phyloP scores from a whole-genome alignment of 345 rosid genomes.

The Populus davidiana region DNA sequence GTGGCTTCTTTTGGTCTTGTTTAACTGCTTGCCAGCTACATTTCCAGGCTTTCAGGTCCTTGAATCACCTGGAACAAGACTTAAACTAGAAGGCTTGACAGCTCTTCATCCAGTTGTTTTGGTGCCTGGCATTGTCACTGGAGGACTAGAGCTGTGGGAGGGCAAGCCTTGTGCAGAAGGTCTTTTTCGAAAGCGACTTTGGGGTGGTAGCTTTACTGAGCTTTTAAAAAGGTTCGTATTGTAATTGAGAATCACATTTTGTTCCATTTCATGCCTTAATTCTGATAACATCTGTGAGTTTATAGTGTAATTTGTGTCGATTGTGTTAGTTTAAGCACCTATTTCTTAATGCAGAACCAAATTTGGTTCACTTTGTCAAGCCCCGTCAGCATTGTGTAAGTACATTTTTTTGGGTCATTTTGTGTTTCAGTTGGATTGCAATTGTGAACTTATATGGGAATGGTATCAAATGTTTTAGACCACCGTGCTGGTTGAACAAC shows the following conservation, averaged over 20 bases:
- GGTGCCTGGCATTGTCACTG: constrained; percentile 74
- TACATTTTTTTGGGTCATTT: neutral
- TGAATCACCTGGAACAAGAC: constrained; percentile 53
- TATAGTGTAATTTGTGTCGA: neutral
- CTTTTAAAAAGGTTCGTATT: constrained; percentile 47
- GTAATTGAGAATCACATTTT: neutral
- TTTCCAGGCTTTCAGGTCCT: constrained; percentile 50
- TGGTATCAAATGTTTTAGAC: neutral
- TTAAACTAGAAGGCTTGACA: constrained; percentile 51
- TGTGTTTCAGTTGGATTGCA: neutral
- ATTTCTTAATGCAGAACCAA: neutral
- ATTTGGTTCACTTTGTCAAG: neutral
- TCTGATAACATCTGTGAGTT: neutral
- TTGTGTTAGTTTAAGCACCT: too few relatives aligned
- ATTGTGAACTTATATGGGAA: neutral
- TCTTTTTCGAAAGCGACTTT: constrained; percentile 67
- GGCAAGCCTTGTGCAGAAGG: constrained; percentile 71
- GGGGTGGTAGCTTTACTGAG: constrained; percentile 72
- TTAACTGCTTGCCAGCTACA: constrained; percentile 46
- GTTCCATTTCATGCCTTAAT: neutral
- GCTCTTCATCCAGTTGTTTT: constrained; percentile 71
- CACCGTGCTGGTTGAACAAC: neutral
- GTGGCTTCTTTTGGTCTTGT: constrained; percentile 61
- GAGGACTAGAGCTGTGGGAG: constrained; percentile 77
- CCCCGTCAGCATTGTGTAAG: neutral